These are phyloP conservation scores for Ceratocystiopsis sp. DNA, from an alignment of 2,329 filamentous ascomycete species.

Conservation along the genomic window DNA sequence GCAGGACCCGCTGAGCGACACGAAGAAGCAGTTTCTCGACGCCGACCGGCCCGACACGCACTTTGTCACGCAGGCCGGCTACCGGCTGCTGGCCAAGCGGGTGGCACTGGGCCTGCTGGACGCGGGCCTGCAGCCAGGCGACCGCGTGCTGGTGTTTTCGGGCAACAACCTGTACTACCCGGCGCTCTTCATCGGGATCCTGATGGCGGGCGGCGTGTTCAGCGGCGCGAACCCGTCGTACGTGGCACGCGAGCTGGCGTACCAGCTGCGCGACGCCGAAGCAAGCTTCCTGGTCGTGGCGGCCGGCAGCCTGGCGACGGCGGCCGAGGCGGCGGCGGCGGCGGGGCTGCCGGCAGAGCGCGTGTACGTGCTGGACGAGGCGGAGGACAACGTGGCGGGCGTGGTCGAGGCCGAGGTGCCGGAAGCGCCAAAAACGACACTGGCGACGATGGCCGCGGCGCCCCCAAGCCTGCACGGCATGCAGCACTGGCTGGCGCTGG, in stretches of 20 bases:
- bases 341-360: conserved; percentile 34
- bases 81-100: conserved; percentile 55
- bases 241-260: conserved; percentile 53
- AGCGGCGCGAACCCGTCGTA: conserved; percentile 36
- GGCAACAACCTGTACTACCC: conserved; percentile 61
- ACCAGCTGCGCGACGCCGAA: conserved; percentile 56
- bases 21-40: conserved; percentile 40
- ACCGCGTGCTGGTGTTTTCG: conserved; percentile 57
- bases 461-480: no score
- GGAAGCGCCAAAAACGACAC: background rate
- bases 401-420: conserved; percentile 3
- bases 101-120: conserved; percentile 50
- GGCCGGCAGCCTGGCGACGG: conserved; percentile 40
- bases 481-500: conserved; percentile 47
- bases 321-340: conserved; percentile 45
- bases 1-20: conserved; percentile 21
- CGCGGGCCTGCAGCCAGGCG: conserved; percentile 47
- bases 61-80: conserved; percentile 44
- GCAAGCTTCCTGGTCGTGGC: conserved; percentile 52
- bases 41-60: conserved; percentile 49
- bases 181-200: conserved; percentile 49
- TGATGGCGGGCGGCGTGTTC: conserved; percentile 67
- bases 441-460: no score
- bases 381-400: conserved; percentile 19
- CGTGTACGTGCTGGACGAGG: conserved; percentile 49